These are phyloP conservation scores for Fusarium sp. DNA, from an alignment of 2,329 filamentous ascomycete species.

Conservation along the genomic window DNA sequence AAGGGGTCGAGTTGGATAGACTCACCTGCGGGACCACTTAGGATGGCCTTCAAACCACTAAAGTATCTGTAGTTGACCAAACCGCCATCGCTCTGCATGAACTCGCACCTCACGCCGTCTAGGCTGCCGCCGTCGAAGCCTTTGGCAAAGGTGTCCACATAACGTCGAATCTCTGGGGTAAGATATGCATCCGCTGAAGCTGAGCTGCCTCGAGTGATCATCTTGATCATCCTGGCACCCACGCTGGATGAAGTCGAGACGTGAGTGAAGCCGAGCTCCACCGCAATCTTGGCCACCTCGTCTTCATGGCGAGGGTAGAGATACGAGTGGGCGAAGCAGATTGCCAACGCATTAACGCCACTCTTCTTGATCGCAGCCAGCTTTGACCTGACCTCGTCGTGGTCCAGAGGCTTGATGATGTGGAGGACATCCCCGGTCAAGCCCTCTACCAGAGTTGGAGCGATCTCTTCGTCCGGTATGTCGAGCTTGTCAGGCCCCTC, in stretches of 20 bases:
- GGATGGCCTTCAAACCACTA: slow-evolving; percentile 34
- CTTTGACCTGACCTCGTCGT: slow-evolving; percentile 62
- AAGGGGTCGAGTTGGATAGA: slow-evolving; percentile 67
- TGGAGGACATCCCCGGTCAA: neutral
- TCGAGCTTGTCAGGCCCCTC: neutral
- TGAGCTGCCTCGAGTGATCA: slow-evolving; percentile 75
- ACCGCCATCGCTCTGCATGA: slow-evolving; percentile 42
- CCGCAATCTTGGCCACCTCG: slow-evolving; percentile 76
- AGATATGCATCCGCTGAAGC: slow-evolving; percentile 78
- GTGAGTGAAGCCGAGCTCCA: slow-evolving; percentile 78
- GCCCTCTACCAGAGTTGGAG: neutral
- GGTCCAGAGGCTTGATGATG: slow-evolving; percentile 64
- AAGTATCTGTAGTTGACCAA: slow-evolving; percentile 39
- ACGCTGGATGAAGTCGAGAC: slow-evolving; percentile 72
- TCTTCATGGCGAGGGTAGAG: slow-evolving; percentile 87
- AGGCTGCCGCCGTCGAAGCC: slow-evolving; percentile 31
- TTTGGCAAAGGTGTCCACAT: neutral
- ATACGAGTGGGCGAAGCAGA: slow-evolving; percentile 88
- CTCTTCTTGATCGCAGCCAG: slow-evolving; percentile 64
- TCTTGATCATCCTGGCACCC: slow-evolving; percentile 74
- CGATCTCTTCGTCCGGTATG: neutral
- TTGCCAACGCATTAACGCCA: slow-evolving; percentile 72
- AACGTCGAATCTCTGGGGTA: slow-evolving; percentile 59
- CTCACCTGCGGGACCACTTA: slow-evolving; percentile 46
- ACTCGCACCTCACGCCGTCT: slow-evolving; percentile 22